Evolutionary conservation across 768 basidiomycete species (phyloP).

Genomic region (Boletellus emodensis): DNA sequence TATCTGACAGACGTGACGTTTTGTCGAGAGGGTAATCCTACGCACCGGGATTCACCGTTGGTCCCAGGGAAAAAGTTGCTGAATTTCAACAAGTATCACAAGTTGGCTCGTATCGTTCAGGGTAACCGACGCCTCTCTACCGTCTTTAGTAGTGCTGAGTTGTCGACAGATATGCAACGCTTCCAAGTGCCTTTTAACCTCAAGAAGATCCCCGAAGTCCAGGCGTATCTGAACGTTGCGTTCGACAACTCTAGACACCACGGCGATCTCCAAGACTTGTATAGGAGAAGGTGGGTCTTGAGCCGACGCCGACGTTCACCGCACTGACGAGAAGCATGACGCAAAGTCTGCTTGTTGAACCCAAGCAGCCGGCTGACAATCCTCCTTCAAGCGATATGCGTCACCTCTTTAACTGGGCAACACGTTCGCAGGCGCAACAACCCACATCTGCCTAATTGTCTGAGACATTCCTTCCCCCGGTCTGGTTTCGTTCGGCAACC

Average conservation of each 20-base stretch:
- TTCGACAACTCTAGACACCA: conserved; percentile 74
- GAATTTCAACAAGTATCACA: conserved; percentile 97
- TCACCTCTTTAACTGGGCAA: conserved; percentile 77
- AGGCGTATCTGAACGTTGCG: conserved; percentile 67
- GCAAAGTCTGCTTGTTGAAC: conserved; percentile 73
- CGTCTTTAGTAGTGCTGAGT: neutral
- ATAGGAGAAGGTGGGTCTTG: conserved; percentile 68
- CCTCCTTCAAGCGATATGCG: conserved; percentile 66
- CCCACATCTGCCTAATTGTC: conserved; percentile 33
- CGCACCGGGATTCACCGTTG: conserved; percentile 73
- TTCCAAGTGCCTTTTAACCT: conserved; percentile 86
- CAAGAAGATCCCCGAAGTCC: conserved; percentile 86
- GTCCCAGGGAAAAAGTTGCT: conserved; percentile 75
- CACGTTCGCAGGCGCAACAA: conserved; percentile 47
- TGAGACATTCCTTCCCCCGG: conserved; percentile 15
- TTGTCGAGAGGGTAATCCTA: conserved; percentile 91
- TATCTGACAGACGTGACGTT: conserved; percentile 94
- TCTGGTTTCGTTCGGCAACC: neutral
- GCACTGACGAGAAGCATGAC: conserved; percentile 2
- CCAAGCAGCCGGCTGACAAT: conserved; percentile 72
- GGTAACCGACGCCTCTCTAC: conserved; percentile 49
- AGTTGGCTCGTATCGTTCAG: conserved; percentile 80
- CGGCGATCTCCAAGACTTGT: conserved; percentile 82
- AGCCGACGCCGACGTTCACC: neutral
- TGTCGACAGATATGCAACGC: conserved; percentile 74